Conservation (phyloP, 2,329 filamentous ascomycete genomes). For the Ophiocordyceps australis region DNA sequence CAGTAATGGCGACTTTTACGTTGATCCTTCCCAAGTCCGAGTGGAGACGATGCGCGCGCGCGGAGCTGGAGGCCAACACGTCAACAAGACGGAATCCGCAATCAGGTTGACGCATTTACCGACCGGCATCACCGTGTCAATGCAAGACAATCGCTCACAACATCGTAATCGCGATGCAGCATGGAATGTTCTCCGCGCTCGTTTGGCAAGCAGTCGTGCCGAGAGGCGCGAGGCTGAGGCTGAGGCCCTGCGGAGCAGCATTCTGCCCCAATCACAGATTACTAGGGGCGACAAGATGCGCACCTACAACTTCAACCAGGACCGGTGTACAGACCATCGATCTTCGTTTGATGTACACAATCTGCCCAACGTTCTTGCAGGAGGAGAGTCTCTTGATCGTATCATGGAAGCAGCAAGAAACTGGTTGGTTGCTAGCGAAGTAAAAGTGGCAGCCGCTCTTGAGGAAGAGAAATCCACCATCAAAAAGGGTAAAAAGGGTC, state of each 20-base stretch:
- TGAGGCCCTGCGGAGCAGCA: conserved; percentile 54
- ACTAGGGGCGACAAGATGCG: conserved; percentile 86
- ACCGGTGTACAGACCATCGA: conserved; percentile 77
- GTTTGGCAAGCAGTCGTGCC: conserved; percentile 60
- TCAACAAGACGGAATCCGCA: conserved; percentile 95
- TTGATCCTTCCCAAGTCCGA: conserved; percentile 67
- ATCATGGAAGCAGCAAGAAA: conserved; percentile 62
- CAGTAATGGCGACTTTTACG: conserved; percentile 79
- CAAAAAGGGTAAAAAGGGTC: no score
- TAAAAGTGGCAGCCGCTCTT: conserved; percentile 54
- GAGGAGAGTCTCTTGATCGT: conserved; percentile 50
- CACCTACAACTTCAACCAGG: conserved; percentile 65
- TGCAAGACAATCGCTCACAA: conserved; percentile 88
- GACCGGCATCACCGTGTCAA: conserved; percentile 69
- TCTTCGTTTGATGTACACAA: conserved; percentile 66
- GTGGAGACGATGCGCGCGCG: conserved; percentile 81
- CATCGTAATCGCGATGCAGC: conserved; percentile 75
- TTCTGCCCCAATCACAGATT: conserved; percentile 63
- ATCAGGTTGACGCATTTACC: conserved; percentile 83
- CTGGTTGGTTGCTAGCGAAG: conserved; percentile 61
- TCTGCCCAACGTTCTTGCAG: conserved; percentile 61
- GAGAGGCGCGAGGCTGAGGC: conserved; percentile 75
- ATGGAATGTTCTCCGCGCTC: conserved; percentile 69
- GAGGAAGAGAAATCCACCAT: conserved; percentile 42
- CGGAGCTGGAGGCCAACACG: conserved; percentile 90